Evolutionary conservation across 2,329 filamentous ascomycete species (phyloP).

Genomic region (Cercospora sesami): DNA sequence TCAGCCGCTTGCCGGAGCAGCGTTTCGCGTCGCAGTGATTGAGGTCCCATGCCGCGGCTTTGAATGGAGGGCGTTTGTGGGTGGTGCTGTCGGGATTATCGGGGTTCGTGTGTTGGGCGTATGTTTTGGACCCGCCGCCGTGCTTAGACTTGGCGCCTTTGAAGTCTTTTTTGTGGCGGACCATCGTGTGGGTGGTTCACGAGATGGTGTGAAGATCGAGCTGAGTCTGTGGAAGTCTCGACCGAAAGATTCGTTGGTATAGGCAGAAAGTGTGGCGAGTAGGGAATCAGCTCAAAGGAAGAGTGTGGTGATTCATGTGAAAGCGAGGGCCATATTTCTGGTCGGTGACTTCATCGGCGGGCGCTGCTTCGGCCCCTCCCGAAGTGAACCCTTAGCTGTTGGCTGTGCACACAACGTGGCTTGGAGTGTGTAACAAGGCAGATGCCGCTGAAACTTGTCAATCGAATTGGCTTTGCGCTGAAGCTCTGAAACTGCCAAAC

Average conservation of each 20-base stretch:
- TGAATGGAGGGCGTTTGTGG: slow-evolving; percentile 62
- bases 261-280: background rate
- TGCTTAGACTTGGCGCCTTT: slow-evolving; percentile 51
- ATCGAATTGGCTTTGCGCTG: background rate
- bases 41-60: slow-evolving; percentile 96
- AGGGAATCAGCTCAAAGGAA: background rate
- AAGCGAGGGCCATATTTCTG: slow-evolving; percentile 1
- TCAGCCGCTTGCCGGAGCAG: slow-evolving; percentile 92
- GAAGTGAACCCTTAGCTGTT: background rate
- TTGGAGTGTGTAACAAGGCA: slow-evolving; percentile 1
- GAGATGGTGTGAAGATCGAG: background rate
- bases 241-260: background rate
- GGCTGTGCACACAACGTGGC: slow-evolving; percentile 5
- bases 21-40: slow-evolving; percentile 96
- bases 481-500: slow-evolving; percentile 2
- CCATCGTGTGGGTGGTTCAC: slow-evolving; percentile 7
- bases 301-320: background rate
- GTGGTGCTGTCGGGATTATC: slow-evolving; percentile 23
- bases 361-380: background rate
- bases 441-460: background rate
- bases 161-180: slow-evolving; percentile 89
- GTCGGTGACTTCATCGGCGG: slow-evolving; percentile 3
- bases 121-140: slow-evolving; percentile 59
- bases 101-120: slow-evolving; percentile 36
- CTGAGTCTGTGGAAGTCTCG: background rate